Conservation (phyloP, 768 basidiomycete species). For the Termitomyces titanicus region DNA sequence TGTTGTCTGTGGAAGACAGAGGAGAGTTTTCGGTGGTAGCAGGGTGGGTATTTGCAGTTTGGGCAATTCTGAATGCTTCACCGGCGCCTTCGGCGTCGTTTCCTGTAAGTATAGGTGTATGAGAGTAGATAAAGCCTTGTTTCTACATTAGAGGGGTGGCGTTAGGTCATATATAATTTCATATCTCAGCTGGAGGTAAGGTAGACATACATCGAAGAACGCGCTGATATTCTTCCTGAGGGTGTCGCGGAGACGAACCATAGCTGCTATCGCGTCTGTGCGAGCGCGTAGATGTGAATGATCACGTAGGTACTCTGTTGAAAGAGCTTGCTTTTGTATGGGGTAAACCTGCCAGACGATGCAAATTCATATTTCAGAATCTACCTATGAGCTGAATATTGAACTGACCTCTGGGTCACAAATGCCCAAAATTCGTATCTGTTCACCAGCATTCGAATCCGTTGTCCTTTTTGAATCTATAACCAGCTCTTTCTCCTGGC, state of each 20-base stretch:
- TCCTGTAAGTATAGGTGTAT: constrained; percentile 86
- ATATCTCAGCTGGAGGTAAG: neutral
- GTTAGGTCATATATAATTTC: neutral
- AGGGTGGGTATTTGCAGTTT: constrained; percentile 29
- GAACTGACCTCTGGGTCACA: constrained; percentile 43
- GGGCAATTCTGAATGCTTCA: constrained; percentile 76
- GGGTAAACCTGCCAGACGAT: constrained; percentile 63
- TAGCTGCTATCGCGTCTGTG: constrained; percentile 64
- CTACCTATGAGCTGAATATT: neutral
- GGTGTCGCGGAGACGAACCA: constrained; percentile 69
- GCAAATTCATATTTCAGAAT: neutral
- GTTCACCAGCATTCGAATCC: constrained; percentile 4
- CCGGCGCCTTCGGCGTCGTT: constrained; percentile 97
- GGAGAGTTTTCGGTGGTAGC: constrained; percentile 10
- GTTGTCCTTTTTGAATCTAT: constrained; percentile 29
- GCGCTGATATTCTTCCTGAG: constrained; percentile 53
- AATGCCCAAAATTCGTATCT: constrained; percentile 39
- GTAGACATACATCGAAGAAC: constrained; percentile 65
- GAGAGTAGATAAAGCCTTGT: constrained; percentile 74
- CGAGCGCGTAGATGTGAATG: constrained; percentile 86
- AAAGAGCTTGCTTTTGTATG: constrained; percentile 85
- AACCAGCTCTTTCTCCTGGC: constrained; percentile 46
- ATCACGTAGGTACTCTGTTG: constrained; percentile 78
- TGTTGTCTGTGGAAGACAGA: constrained; percentile 13
- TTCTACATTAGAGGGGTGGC: constrained; percentile 34